phyloP scores from a whole-genome alignment of 2,329 filamentous ascomycete genomes.

The Bimuria novae-zelandiae region DNA sequence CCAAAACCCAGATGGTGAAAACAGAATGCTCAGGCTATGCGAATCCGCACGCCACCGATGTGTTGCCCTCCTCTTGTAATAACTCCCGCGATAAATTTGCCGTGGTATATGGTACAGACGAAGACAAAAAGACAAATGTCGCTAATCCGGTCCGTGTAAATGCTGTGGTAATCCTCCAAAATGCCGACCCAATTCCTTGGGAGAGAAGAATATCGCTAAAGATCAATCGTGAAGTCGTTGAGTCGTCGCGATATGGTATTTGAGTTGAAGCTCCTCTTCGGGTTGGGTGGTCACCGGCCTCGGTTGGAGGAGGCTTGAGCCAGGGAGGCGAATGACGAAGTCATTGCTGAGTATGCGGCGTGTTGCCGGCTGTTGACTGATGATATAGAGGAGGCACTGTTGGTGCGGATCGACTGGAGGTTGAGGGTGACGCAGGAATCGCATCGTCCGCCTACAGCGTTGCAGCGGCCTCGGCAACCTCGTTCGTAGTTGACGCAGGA shows the following conservation, averaged over 20 bases:
- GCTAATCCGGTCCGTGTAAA: conserved; percentile 10
- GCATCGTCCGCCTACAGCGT: conserved; percentile 43
- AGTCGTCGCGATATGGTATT: neutral
- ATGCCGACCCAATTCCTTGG: neutral
- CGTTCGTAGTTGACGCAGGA: conserved; percentile 52
- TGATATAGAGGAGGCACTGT: conserved; percentile 39
- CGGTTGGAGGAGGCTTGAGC: conserved; percentile 33
- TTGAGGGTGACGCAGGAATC: conserved; percentile 48
- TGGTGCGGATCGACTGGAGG: conserved; percentile 39
- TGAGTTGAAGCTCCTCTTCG: conserved; percentile 13
- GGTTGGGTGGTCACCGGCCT: conserved; percentile 23
- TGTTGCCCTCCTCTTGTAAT: neutral
- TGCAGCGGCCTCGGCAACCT: conserved; percentile 50
- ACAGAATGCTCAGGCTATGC: neutral
- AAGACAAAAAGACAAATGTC: neutral
- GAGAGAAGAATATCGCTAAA: conserved; percentile 11
- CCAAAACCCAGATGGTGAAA: too few species aligned
- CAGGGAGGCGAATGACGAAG: conserved; percentile 47
- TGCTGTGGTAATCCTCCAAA: conserved; percentile 6
- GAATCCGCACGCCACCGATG: neutral
- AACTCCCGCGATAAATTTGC: neutral
- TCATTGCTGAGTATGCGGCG: conserved; percentile 47
- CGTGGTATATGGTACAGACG: conserved; percentile 14
- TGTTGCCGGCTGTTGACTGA: conserved; percentile 30
- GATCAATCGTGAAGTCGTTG: conserved; percentile 6